These are phyloP conservation scores for Cutaneotrichosporon arboriforme DNA, from an alignment of 1,284 basidiomycete genomes.

Conservation along the genomic window DNA sequence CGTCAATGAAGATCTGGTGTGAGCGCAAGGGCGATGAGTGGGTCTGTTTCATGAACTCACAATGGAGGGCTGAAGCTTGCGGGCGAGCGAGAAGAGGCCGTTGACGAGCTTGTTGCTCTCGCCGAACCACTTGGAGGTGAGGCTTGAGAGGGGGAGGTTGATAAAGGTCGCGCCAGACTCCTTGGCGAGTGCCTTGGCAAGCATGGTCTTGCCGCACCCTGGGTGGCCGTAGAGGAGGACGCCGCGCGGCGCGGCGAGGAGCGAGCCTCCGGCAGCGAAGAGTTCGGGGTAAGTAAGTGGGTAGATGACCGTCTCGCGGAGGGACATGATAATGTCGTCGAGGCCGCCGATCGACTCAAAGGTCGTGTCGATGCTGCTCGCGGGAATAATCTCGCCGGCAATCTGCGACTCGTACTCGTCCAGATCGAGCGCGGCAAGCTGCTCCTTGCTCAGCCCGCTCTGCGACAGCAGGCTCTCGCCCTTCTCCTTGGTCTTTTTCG, in stretches of 20 bases:
- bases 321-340: constrained; percentile 81
- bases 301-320: constrained; percentile 94
- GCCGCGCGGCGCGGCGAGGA: constrained; percentile 56
- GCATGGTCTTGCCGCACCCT: constrained; percentile 91
- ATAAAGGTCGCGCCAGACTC: constrained; percentile 97
- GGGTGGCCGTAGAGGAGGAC: constrained; percentile 86
- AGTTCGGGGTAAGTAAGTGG: constrained; percentile 88
- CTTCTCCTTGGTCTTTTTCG: constrained; percentile 43
- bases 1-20: constrained; percentile 66
- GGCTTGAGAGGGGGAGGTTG: constrained; percentile 64
- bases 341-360: constrained; percentile 73
- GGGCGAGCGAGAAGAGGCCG: constrained; percentile 69
- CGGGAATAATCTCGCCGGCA: constrained; percentile 52
- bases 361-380: constrained; percentile 51
- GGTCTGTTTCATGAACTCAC: too few species aligned
- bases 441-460: constrained; percentile 37
- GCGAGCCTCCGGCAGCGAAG: constrained; percentile 65
- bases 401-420: constrained; percentile 56
- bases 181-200: constrained; percentile 90
- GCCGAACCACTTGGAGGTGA: constrained; percentile 91
- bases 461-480: constrained; percentile 38
- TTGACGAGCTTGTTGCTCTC: constrained; percentile 97
- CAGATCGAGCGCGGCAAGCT: constrained; percentile 51
- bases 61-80: constrained; percentile 68
- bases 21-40: neutral